Evolutionary conservation across 2,329 filamentous ascomycete species (phyloP), one percentile per base, ranked within the genome.

Genomic region (Pseudogymnoascus sp.): DNA sequence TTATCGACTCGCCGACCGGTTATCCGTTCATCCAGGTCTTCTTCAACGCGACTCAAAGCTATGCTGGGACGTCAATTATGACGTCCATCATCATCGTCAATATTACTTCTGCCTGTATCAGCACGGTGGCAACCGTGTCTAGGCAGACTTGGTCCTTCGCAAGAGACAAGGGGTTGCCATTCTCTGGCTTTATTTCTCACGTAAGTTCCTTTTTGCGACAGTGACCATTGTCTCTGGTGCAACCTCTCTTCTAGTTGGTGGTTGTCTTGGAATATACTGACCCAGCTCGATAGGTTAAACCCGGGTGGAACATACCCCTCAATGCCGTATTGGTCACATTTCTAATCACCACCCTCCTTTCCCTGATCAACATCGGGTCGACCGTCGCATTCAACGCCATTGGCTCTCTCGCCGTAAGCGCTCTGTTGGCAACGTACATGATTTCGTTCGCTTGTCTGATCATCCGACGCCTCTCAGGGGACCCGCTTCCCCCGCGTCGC

Each of bases 21-120:
- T 80, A 76, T 63, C 76, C 80, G 6, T 77, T 81, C 70, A 75
- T 79, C 67, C 75, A 80, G 37, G 77, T 81, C 37, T 81, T 85
- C 61, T 70, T 72, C 58, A 68, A 79, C 62, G 77, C 77, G 6
- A 79, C 78, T 1, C 67, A 70, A 29, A 79, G 74, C 12, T 67
- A 72, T 4, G 73, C 71, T 0, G 77, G 76, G 1, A 77, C 79
- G 1, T 78, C 76, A 5, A 74, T 76, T 6, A 78, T 84, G 72
- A 73, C 76, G 0, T 73, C 76, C 2, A 72, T 80, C 6, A 72
- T 81, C 5, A 71, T 75, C 35, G 66, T 75, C 5, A 67, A 78
- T 1, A 68, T 74, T 2, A 72, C 75, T 40, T 73, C 73, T 59
- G 74, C 72, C 15, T 75, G 74, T 39, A 72, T 79, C 36, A 72